Evolutionary conservation across 495 filamentous ascomycete genomes (phyloP), one percentile per base, ranked within the genome.

Genomic region (Tuber indicum): DNA sequence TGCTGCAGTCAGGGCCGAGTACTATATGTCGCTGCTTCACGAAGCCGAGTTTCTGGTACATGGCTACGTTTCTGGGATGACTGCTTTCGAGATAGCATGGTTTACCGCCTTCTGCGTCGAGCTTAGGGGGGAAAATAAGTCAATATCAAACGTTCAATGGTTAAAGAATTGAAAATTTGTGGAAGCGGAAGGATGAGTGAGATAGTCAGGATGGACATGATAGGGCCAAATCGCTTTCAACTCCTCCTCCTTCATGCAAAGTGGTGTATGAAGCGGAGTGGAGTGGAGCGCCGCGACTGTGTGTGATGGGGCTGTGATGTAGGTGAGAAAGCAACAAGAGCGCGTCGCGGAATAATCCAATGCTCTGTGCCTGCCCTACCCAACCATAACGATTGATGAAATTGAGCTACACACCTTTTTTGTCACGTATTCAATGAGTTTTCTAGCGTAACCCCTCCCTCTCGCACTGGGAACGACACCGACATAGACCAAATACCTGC

Each of bases 51-150:
- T 89, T 89, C 77, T 88, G 82, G 82, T 95, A 95, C 84, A 92
- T 91, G 41, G 84, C 81, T 70, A 89, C 87, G 81, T 95, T 95
- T 74, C 84, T 85, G 74, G 79, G 80, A 81, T 92, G 89, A 83
- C 90, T 93, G 73, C 90, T 91, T 86, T 95, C 92, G 76, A 95
- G 88, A 84, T 95, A 95, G 47, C 82, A 83, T 77, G 89, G 89
- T 44, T 88, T 86, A 23, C 88, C 86, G 72, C 87, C 87, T 79
- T 92, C 89, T 2, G 79, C 79, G 83, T 94, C 92, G 62, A 91
- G 90, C 90, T 92, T 75, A 75, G 70, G 80, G 39, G 52, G 72
- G 43, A 72, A 77, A 78, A 74, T 45, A 80, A 26, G 49, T 74
- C 36, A 77, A 78, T 26, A 72, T 44, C 71, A 72, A 66, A 47